Evolutionary conservation across 441 rosid genomes (phyloP).

Genomic region (Mallotus repandus): DNA sequence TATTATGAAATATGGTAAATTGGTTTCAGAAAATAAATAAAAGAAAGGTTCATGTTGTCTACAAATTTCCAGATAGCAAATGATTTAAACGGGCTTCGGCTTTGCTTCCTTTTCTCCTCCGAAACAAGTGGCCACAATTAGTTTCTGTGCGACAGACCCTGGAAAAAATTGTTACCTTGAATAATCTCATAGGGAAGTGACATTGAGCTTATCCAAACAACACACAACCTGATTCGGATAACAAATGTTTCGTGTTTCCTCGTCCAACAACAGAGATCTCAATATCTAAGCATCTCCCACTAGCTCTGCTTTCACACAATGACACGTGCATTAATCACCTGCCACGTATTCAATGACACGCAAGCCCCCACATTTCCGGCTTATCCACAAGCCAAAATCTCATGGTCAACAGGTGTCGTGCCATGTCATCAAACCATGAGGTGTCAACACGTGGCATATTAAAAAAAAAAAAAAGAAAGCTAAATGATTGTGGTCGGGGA

Average conservation of each 20-base stretch:
- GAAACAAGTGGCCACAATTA: neutral
- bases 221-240: neutral
- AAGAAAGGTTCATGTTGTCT: too few relatives aligned
- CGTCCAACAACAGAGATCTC: constrained; percentile 15
- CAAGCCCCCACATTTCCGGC: constrained; percentile 26
- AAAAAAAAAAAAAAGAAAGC: neutral
- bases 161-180: neutral
- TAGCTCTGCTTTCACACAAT: neutral
- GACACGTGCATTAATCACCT: constrained; percentile 24
- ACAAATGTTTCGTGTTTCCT: constrained; percentile 30
- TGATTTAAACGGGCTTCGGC: too few relatives aligned
- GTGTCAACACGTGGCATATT: constrained; percentile 15
- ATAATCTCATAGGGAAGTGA: neutral
- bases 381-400: constrained; percentile 33
- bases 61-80: too few relatives aligned
- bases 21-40: too few relatives aligned
- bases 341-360: constrained; percentile 36
- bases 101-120: neutral
- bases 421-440: constrained; percentile 27
- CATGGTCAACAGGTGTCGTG: constrained; percentile 21
- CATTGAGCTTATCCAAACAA: constrained; percentile 43
- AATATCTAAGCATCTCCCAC: neutral
- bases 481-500: too few relatives aligned
- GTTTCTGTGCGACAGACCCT: too few relatives aligned
- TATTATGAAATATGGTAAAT: too few relatives aligned